Base-by-base conservation (phyloP, 163 green algal genomes). In the Chloromonas sp. region DNA sequence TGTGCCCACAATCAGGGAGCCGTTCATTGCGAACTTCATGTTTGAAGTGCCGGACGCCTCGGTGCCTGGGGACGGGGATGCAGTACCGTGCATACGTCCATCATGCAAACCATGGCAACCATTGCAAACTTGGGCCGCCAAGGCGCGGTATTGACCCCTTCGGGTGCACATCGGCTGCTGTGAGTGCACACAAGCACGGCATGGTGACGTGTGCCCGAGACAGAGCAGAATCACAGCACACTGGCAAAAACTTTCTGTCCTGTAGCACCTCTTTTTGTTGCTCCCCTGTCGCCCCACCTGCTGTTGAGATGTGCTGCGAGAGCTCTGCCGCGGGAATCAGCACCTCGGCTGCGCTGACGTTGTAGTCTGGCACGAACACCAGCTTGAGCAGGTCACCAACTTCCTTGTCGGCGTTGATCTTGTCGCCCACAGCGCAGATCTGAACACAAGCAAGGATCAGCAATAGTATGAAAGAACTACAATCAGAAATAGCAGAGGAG, bases 21-120 rank as follows among this genome's bases (percentile, higher is more conserved):
- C 97, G 87, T 99, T 99, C 95, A 99, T 98, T 57, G 92, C 92
- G 91, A 99, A 99, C 93, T 99, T 99, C 97, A 99, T 99, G 95
- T 99, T 99, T 87, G 87, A 95, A 14, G 97, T 99, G 79, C 97
- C 97, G 2, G 86, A 90, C 2, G 86, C 88, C 84, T 90, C 88
- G 79, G 86, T 91, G 81, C 87, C 85, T 89, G 85, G 36, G 36
- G 36, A 36, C 36, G 36, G 36, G 36, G 36, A 36, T 36, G 36
- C 36, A 36, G 36, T 36, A 36, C 36, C 36, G 36, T 36, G 36
- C 36, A 36, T 36, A 36, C 36, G 36, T 36, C 36, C 36, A 36
- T 36, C 36, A 36, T 36, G 36, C 36, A 36, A 36, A 36, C 36
- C 36, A 36, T 36, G 36, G 36, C 36, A 36, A 36, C 36, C 36